phyloP scores from a whole-genome alignment of 371 early-diverging fungal species.

The Lichtheimia ornata region DNA sequence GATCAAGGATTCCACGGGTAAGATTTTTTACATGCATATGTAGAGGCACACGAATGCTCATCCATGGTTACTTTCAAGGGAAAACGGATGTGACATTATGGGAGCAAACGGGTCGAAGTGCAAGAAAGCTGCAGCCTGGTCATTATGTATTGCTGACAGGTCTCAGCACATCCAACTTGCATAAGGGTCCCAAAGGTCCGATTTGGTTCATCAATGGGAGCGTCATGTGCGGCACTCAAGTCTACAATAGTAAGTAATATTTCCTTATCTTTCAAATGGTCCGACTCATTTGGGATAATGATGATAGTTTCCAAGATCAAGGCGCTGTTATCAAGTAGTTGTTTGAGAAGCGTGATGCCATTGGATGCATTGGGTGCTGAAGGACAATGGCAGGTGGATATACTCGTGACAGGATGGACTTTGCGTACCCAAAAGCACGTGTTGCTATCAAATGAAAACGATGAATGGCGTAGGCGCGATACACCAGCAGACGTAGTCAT shows the following conservation, averaged over 20 bases:
- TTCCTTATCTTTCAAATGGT: not conserved
- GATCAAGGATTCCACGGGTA: constrained; percentile 36
- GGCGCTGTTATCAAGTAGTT: constrained; percentile 27
- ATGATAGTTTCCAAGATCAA: constrained; percentile 27
- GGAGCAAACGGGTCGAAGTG: constrained; percentile 35
- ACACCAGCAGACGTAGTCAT: constrained; percentile 1
- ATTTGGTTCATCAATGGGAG: constrained; percentile 52
- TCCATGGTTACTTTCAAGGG: constrained; percentile 12
- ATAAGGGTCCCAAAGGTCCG: constrained; percentile 14
- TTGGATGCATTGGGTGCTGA: constrained; percentile 22
- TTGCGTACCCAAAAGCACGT: not conserved
- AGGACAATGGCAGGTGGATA: constrained; percentile 33
- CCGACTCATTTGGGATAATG: too few species aligned
- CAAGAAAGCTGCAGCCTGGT: constrained; percentile 29
- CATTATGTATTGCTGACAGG: constrained; percentile 36
- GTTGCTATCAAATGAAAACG: not conserved
- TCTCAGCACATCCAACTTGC: constrained; percentile 31
- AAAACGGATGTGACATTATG: constrained; percentile 43
- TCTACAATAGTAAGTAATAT: constrained; percentile 34
- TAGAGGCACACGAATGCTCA: constrained; percentile 4
- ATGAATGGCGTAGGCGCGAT: not conserved
- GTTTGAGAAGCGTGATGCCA: constrained; percentile 21
- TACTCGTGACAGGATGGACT: constrained; percentile 30
- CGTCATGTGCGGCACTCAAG: constrained; percentile 30
- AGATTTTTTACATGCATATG: constrained; percentile 2